Evolutionary conservation across 768 basidiomycete genomes (phyloP).

Genomic region (Suillus clintonianus): DNA sequence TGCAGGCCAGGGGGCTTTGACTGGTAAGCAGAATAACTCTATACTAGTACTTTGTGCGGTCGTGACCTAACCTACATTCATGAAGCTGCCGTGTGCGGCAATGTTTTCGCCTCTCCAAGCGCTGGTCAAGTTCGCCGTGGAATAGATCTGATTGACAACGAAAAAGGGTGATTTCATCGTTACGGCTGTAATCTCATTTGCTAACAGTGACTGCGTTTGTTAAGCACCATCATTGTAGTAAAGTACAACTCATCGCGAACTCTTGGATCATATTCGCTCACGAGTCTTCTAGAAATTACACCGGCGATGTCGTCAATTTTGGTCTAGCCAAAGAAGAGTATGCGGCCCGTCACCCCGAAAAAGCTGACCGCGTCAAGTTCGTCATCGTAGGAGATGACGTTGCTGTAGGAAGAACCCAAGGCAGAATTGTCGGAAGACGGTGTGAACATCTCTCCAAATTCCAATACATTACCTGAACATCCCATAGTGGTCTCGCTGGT

Average conservation of each 20-base stretch:
- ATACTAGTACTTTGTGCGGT: neutral
- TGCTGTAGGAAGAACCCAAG: slow-evolving; percentile 79
- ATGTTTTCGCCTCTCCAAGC: slow-evolving; percentile 89
- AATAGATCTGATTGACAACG: slow-evolving; percentile 73
- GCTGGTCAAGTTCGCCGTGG: slow-evolving; percentile 80
- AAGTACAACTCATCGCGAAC: slow-evolving; percentile 48
- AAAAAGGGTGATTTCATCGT: slow-evolving; percentile 57
- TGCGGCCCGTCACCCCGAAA: slow-evolving; percentile 66
- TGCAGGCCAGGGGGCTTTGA: slow-evolving; percentile 75
- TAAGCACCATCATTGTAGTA: slow-evolving; percentile 78
- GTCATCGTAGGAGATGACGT: slow-evolving; percentile 91
- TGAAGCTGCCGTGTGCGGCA: slow-evolving; percentile 80
- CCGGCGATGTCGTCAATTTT: slow-evolving; percentile 90
- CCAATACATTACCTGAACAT: neutral
- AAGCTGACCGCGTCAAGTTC: slow-evolving; percentile 68
- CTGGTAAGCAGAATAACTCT: slow-evolving; percentile 42
- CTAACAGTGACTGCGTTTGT: neutral
- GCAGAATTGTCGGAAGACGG: slow-evolving; percentile 84
- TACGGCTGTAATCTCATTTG: neutral
- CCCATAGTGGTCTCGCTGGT: slow-evolving; percentile 72
- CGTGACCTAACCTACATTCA: neutral
- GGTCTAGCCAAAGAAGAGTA: slow-evolving; percentile 88
- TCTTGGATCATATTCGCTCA: slow-evolving; percentile 5
- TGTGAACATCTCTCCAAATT: slow-evolving; percentile 19
- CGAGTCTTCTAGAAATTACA: slow-evolving; percentile 64